Percentiles rank a stretch among this genome's conserved stretches.
phyloP scores from a whole-genome alignment of 768 basidiomycete species.

The Amanita pseudoporphyria region DNA sequence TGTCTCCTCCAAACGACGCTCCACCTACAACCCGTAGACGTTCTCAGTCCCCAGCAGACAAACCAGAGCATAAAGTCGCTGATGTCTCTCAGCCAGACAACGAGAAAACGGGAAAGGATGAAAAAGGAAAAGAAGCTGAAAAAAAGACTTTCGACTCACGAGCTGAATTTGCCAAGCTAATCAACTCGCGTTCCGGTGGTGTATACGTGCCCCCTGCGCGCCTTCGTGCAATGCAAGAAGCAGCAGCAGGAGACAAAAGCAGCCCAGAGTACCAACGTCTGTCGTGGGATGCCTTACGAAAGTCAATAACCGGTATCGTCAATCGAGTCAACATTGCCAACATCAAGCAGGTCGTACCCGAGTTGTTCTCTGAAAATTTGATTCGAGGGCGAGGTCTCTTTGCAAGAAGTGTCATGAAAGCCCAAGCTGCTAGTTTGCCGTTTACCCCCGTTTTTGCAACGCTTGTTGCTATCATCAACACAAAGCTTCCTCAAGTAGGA shows the following conservation, averaged over 20 bases:
- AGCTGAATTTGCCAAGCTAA: constrained; percentile 85
- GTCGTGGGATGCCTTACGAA: constrained; percentile 96
- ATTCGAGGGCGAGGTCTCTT: constrained; percentile 91
- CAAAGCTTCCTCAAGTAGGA: constrained; percentile 93
- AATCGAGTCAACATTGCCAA: constrained; percentile 97
- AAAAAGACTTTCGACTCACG: constrained; percentile 55
- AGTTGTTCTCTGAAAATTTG: constrained; percentile 90
- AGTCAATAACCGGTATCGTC: constrained; percentile 98
- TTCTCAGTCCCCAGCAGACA: constrained; percentile 31
- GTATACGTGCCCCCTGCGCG: constrained; percentile 96
- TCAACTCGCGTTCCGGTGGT: constrained; percentile 78
- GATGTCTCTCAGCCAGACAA: constrained; percentile 47
- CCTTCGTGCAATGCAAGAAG: constrained; percentile 81
- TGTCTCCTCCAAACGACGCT: constrained; percentile 27
- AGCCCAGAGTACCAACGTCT: constrained; percentile 89
- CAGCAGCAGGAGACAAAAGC: constrained; percentile 71
- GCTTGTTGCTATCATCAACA: constrained; percentile 90
- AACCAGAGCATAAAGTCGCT: constrained; percentile 9
- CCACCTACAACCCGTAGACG: constrained; percentile 37
- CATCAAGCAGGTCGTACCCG: constrained; percentile 89
- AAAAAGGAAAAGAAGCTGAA: constrained; percentile 13
- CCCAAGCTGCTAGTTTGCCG: constrained; percentile 92
- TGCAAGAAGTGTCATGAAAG: constrained; percentile 93
- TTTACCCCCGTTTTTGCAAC: constrained; percentile 97
- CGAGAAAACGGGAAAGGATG: constrained; percentile 23